A percentile compares a stretch with the other conserved stretches of the same genome.
Evolutionary conservation across 768 basidiomycete genomes (phyloP).

Genomic region (Boletus insuetus): DNA sequence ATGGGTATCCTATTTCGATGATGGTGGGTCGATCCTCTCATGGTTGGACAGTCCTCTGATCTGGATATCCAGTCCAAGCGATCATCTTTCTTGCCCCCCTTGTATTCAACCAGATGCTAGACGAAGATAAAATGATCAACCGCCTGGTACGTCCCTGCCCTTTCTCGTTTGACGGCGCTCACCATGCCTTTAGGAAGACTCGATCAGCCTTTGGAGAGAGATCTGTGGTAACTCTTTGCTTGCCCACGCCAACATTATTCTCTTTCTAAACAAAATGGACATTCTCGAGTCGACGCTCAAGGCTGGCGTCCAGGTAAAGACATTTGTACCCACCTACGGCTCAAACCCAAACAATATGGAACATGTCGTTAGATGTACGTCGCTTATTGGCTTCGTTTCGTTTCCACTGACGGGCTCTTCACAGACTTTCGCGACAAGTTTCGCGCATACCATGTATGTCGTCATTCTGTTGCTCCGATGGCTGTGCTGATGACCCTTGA

Average conservation of each 20-base stretch:
- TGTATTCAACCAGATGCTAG: constrained; percentile 68
- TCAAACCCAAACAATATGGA: constrained; percentile 55
- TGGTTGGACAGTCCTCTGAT: neutral
- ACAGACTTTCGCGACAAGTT: constrained; percentile 73
- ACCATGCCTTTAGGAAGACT: constrained; percentile 56
- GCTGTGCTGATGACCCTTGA: neutral
- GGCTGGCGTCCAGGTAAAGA: constrained; percentile 52
- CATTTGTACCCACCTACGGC: constrained; percentile 62
- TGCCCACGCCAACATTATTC: constrained; percentile 57
- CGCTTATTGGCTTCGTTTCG: neutral
- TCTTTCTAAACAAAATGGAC: constrained; percentile 80
- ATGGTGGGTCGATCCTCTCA: constrained; percentile 37
- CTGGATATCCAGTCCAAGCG: constrained; percentile 51
- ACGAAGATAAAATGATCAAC: constrained; percentile 65
- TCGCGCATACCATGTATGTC: constrained; percentile 54
- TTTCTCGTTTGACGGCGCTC: neutral
- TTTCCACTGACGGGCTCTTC: neutral
- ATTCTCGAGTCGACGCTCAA: constrained; percentile 54
- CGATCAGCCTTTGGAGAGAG: constrained; percentile 67
- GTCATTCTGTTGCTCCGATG: neutral
- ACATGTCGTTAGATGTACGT: constrained; percentile 63
- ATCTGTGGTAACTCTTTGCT: constrained; percentile 65
- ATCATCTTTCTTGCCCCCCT: constrained; percentile 84
- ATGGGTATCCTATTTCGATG: constrained; percentile 80
- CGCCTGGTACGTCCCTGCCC: constrained; percentile 44